These are phyloP conservation scores for Penicillium sp. DNA, from an alignment of 2,329 filamentous ascomycete genomes.

Conservation along the genomic window DNA sequence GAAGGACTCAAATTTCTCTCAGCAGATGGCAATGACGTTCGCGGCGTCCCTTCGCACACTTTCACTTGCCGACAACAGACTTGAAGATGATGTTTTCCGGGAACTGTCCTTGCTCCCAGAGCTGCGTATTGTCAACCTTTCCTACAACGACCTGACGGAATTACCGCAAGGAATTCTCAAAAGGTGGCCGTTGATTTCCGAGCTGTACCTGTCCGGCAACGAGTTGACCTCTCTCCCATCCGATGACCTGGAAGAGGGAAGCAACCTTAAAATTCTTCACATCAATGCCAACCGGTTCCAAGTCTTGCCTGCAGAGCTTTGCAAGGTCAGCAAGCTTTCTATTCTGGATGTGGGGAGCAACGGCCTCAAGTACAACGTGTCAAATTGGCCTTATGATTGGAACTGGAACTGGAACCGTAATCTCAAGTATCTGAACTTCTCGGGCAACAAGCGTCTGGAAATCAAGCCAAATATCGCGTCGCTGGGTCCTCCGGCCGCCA, in stretches of 20 bases:
- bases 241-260: conserved; percentile 89
- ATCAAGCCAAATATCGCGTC: conserved; percentile 70
- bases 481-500: conserved; percentile 47
- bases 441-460: conserved; percentile 92
- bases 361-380: conserved; percentile 95
- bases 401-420: conserved; percentile 99
- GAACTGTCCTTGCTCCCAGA: conserved; percentile 81
- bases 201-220: conserved; percentile 93
- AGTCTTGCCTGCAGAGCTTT: conserved; percentile 90
- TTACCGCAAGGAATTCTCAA: conserved; percentile 85
- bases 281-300: conserved; percentile 99
- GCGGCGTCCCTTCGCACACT: conserved; percentile 79
- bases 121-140: conserved; percentile 83
- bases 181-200: conserved; percentile 84
- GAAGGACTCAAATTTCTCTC: conserved; percentile 87
- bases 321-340: conserved; percentile 86
- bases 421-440: conserved; percentile 90
- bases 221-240: conserved; percentile 87
- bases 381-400: conserved; percentile 99
- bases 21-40: conserved; percentile 80
- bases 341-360: conserved; percentile 96
- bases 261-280: conserved; percentile 82
- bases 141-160: conserved; percentile 92
- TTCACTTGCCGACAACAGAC: conserved; percentile 87
- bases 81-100: conserved; percentile 94